Conservation (phyloP, 345 rosid genomes). For the Tarenaya hassleriana region DNA sequence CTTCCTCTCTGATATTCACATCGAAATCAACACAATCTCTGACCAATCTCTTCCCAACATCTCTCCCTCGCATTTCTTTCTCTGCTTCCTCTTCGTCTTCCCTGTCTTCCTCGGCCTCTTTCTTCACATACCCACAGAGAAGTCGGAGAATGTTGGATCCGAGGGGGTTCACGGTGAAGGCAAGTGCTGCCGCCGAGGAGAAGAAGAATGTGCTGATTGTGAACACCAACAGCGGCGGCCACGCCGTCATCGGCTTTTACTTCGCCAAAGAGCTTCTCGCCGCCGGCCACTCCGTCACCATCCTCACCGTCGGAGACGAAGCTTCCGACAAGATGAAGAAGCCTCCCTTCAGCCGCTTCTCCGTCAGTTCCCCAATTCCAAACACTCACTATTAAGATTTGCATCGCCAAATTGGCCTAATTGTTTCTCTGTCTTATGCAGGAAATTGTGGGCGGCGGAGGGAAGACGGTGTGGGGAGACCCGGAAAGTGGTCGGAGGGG, state of each 20-base stretch:
- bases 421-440: conserved; percentile 15
- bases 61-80: conserved; percentile 28
- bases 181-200: conserved; percentile 38
- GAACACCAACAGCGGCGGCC: conserved; percentile 83
- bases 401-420: not conserved
- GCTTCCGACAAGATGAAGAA: conserved; percentile 89
- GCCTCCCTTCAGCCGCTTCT: conserved; percentile 80
- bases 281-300: conserved; percentile 66
- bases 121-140: conserved; percentile 19
- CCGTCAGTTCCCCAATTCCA: conserved; percentile 35
- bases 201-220: conserved; percentile 88
- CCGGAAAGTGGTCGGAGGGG: conserved; percentile 64
- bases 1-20: conserved; percentile 30
- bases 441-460: conserved; percentile 89
- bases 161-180: conserved; percentile 34
- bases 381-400: not conserved
- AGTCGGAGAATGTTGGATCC: conserved; percentile 29
- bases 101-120: conserved; percentile 32
- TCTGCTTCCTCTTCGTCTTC: conserved; percentile 19
- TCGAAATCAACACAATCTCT: conserved; percentile 19
- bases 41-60: conserved; percentile 12
- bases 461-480: conserved; percentile 85
- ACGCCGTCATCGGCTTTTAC: conserved; percentile 85
- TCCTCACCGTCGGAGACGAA: conserved; percentile 80
- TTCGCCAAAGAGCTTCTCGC: conserved; percentile 82